Evolutionary conservation across 2,329 filamentous ascomycete species (phyloP), one percentile per base, ranked within the genome.

Genomic region (Diaporthe australafricana): DNA sequence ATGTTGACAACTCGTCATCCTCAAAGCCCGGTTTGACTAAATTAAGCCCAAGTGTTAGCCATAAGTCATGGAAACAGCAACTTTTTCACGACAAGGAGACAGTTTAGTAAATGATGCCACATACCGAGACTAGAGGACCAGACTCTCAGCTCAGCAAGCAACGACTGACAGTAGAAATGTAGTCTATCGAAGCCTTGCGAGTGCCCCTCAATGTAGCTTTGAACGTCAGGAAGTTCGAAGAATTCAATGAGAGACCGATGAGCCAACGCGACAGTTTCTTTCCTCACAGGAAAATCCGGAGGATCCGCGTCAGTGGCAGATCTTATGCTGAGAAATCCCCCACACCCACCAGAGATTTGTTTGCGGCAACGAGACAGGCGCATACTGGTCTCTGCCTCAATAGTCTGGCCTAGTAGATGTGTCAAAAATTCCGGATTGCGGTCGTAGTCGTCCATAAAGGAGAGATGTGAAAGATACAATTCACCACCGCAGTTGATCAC

Each of bases 241-340:
- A 69, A 69, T 5, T 69, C 66, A 17, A 60, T 25, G n/a, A 69
- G 52, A 27, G 66, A 69, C 0, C 66, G 66, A 22, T 69, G 66
- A 1, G 53, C 6, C n/a, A 69, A 27, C n/a, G 14, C n/a, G 9
- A 50, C 53, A 5, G 8, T 27, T 20, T 69, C 52, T 32, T 56
- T 38, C 14, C 52, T 40, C 6, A 47, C 47, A 5, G 38, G 17
- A 11, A 4, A 16, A n/a, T 35, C 5, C 11, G 42, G 7, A 30
- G 40, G 7, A 27, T 42, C 5, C 9, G 3, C 6, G 7, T 14
- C 38, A 57, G 25, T 1, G 7, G 7, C 3, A 5, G 27, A 12
- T 35, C 20, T 20, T 6, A 69, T 38, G 42, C 20, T 60, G 20
- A 60, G 66, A 48, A 69, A 35, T 25, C 66, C 66, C 16, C 30